Conservation (phyloP, 495 filamentous ascomycete genomes). For the Trichoderma reesei region DNA sequence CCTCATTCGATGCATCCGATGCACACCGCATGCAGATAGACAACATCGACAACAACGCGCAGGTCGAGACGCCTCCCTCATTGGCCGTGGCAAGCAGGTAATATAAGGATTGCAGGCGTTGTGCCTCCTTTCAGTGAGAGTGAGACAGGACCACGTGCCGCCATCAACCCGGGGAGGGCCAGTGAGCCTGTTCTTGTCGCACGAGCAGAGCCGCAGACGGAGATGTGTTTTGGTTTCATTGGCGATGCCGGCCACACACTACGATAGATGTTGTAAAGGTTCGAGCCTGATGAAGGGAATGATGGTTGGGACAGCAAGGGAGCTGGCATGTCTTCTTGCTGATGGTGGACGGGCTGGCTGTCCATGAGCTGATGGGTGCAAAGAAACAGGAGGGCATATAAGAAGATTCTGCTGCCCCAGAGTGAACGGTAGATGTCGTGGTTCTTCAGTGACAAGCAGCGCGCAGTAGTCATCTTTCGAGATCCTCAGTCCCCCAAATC, state of each 20-base stretch:
- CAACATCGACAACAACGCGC: not conserved
- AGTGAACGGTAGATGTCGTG: not conserved
- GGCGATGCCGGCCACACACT: not conserved
- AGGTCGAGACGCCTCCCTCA: not conserved
- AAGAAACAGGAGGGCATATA: not conserved
- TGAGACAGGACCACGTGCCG: slow-evolving; percentile 1
- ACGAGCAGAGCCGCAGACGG: not conserved
- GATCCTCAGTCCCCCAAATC: not conserved
- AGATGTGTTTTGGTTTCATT: slow-evolving; percentile 2
- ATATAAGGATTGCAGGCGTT: not conserved
- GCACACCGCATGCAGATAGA: not conserved
- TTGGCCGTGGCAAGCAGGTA: not conserved
- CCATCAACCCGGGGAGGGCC: not conserved
- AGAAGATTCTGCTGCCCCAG: not conserved
- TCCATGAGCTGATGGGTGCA: not conserved
- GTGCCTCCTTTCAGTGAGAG: not conserved
- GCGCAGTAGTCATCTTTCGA: not conserved
- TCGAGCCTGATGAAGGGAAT: not conserved
- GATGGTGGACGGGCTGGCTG: not conserved
- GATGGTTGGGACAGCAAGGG: not conserved
- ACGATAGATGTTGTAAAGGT: not conserved
- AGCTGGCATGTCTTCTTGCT: not conserved
- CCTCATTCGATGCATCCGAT: slow-evolving; percentile 2
- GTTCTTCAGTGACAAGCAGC: not conserved
- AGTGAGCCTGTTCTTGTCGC: not conserved